A percentile compares a stretch with the other conserved stretches of the same genome.
These are phyloP conservation scores for Colletotrichum sp. DNA, from an alignment of 2,329 filamentous ascomycete genomes.

Conservation along the genomic window DNA sequence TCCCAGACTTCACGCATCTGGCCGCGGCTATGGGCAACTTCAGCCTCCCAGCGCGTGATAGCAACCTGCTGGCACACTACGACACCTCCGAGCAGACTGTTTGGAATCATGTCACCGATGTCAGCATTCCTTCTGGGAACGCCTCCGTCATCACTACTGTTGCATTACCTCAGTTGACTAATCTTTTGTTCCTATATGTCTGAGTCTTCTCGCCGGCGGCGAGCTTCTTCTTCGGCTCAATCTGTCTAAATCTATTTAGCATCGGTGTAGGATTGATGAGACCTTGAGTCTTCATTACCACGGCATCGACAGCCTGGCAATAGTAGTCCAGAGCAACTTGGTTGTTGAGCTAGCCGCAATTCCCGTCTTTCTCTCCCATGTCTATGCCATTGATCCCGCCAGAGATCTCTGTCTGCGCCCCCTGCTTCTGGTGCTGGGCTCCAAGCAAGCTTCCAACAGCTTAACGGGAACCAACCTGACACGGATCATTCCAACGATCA, in stretches of 20 bases:
- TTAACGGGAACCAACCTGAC: neutral
- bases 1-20: neutral
- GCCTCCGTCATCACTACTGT: neutral
- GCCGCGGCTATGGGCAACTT: too few species aligned
- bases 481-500: neutral
- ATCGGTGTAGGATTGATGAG: neutral
- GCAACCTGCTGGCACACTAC: too few species aligned
- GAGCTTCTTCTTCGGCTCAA: neutral
- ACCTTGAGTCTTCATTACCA: neutral
- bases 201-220: neutral
- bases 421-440: neutral
- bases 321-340: neutral
- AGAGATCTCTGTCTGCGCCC: neutral
- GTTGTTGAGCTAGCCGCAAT: neutral
- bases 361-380: neutral
- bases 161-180: neutral
- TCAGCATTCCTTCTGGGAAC: neutral
- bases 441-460: neutral
- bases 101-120: too few species aligned
- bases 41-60: too few species aligned
- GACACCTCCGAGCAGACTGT: too few species aligned
- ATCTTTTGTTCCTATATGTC: neutral
- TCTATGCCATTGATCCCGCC: neutral
- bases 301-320: neutral
- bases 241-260: neutral